Evolutionary conservation across 495 filamentous ascomycete species (phyloP), one percentile per base, ranked within the genome.

Genomic region (Sabuloglossum arenarium): DNA sequence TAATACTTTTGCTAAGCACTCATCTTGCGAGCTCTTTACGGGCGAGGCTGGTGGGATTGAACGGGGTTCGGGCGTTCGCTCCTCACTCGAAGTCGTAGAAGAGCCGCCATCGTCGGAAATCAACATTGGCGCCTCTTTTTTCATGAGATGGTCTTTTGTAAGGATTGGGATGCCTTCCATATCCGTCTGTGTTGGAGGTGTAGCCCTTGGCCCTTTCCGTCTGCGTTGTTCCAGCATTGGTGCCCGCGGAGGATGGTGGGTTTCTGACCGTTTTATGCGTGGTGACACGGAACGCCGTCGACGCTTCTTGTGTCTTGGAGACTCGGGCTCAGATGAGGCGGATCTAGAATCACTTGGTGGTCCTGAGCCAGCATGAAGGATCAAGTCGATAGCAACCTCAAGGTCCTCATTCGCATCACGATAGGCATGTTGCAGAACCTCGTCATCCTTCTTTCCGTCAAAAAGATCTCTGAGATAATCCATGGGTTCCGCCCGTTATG

Each of bases 1-100:
- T 8, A 72, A 23, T 23, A 77, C 61, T 66, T 70, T 62, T 50
- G 55, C 55, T 60, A 75, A 55, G 67, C 68, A 59, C 67, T 64
- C 58, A 60, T 69, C 49, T 55, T 56, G 56, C 39, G 43, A 32
- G n/a, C 25, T 19, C 27, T 51, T 28, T 10, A 52, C 25, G 43
- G 43, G 21, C 45, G 6, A 23, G 19, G n/a, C 6, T 24, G 45
- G 19, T n/a, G 45, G 24, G 8, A 9, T 24, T 24, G 16, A 14
- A 47, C 12, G 8, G 24, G 45, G 12, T 2, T 14, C 45, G 12
- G 10, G 45, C 24, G 21, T 9, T 47, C 6, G 19, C 24, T 27
- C 6, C n/a, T 27, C 19, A 47, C 19, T n/a, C 12, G 11, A 37
- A 37, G 2, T 14, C 34, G 11, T 37, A 12, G 34, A 14, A 12